phyloP scores from a whole-genome alignment of 2,329 filamentous ascomycete species.

The Xylariaceae sp. region DNA sequence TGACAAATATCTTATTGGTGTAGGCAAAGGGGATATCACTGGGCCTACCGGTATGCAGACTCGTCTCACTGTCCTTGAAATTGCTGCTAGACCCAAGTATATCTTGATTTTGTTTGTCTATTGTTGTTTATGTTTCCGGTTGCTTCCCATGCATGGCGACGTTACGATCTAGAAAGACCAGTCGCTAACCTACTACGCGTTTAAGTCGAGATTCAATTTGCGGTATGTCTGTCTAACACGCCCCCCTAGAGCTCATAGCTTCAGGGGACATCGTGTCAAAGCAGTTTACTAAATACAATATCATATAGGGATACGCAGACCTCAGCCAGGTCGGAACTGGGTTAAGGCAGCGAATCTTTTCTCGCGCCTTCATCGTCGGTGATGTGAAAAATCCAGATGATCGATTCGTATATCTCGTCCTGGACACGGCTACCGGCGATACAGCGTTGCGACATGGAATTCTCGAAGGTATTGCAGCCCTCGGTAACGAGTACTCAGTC shows the following conservation, averaged over 20 bases:
- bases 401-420: conserved; percentile 76
- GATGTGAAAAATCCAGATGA: conserved; percentile 59
- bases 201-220: conserved; percentile 75
- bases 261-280: conserved; percentile 51
- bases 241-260: conserved; percentile 12
- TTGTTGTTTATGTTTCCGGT: background rate
- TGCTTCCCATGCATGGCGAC: background rate
- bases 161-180: background rate
- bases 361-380: conserved; percentile 80
- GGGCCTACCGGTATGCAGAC: conserved; percentile 52
- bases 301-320: conserved; percentile 18
- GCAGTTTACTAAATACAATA: conserved; percentile 1
- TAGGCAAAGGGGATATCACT: conserved; percentile 51
- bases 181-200: conserved; percentile 13
- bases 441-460: conserved; percentile 82
- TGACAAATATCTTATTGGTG: conserved; percentile 46
- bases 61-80: background rate
- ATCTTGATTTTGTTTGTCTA: background rate
- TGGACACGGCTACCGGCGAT: conserved; percentile 83
- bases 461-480: conserved; percentile 59
- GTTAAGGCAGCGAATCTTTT: conserved; percentile 77
- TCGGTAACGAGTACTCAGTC: conserved; percentile 67
- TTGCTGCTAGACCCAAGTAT: background rate
- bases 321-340: conserved; percentile 67
- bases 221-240: conserved; percentile 56